These are phyloP conservation scores for Alternaria rosae DNA, from an alignment of 2,329 filamentous ascomycete genomes.

Conservation along the genomic window DNA sequence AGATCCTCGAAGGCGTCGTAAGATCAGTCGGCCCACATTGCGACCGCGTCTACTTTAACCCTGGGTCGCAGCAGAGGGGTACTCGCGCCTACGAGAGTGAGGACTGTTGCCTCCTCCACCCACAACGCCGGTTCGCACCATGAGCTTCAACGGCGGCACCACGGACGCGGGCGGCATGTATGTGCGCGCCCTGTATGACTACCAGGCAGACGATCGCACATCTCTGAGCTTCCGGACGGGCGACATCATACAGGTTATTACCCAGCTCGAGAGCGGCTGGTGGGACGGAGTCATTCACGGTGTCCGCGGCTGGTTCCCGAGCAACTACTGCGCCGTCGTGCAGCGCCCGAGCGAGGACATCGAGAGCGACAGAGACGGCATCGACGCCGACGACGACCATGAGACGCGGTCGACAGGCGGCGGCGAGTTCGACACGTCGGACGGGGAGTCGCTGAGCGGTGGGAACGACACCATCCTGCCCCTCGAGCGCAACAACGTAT, in stretches of 20 bases:
- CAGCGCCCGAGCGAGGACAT: slow-evolving; percentile 76
- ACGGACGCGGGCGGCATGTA: slow-evolving; percentile 71
- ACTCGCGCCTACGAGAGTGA: slow-evolving; percentile 21
- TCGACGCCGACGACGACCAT: slow-evolving; percentile 58
- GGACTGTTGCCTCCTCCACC: slow-evolving; percentile 17
- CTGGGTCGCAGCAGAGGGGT: slow-evolving; percentile 28
- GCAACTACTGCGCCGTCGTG: slow-evolving; percentile 95
- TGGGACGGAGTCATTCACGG: slow-evolving; percentile 99
- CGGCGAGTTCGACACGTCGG: slow-evolving; percentile 51
- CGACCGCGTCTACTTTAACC: slow-evolving; percentile 20
- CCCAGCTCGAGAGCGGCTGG: slow-evolving; percentile 97
- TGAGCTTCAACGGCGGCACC: slow-evolving; percentile 41
- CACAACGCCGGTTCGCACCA: slow-evolving; percentile 9
- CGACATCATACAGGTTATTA: slow-evolving; percentile 98
- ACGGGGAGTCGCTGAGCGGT: slow-evolving; percentile 55
- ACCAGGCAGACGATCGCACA: slow-evolving; percentile 95
- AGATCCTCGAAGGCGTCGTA: slow-evolving; percentile 29
- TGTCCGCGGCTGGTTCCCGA: slow-evolving; percentile 97
- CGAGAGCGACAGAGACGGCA: slow-evolving; percentile 67
- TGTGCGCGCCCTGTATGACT: slow-evolving; percentile 92
- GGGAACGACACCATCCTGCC: slow-evolving; percentile 59
- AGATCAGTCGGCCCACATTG: slow-evolving; percentile 27
- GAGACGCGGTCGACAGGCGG: slow-evolving; percentile 57
- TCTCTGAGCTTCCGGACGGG: slow-evolving; percentile 96
- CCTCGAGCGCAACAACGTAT: slow-evolving; percentile 68